Conservation (phyloP, 306 rosid genomes). For the Trifolium repens region DNA sequence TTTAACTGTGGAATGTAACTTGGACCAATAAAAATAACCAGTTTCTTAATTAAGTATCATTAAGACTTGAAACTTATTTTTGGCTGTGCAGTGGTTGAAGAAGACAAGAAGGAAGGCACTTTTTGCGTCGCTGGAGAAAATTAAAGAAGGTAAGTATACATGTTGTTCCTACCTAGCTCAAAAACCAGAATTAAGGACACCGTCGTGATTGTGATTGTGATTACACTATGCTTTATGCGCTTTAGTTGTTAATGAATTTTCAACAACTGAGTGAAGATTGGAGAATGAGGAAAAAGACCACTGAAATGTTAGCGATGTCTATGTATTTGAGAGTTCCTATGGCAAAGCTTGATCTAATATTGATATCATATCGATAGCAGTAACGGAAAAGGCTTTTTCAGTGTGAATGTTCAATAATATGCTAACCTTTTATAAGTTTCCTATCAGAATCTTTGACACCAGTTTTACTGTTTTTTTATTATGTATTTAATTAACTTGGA, state of each 20-base stretch:
- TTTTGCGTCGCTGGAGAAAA: constrained; percentile 84
- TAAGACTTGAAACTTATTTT: constrained; percentile 21
- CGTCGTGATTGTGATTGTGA: background rate
- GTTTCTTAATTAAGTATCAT: constrained; percentile 32
- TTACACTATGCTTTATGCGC: background rate
- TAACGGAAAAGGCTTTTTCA: background rate
- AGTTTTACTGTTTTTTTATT: background rate
- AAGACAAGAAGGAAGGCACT: constrained; percentile 89
- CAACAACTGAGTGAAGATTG: too few relatives aligned
- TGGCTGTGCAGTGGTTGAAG: constrained; percentile 78
- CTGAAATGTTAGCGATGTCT: too few relatives aligned
- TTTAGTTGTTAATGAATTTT: background rate
- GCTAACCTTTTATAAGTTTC: background rate
- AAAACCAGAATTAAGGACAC: background rate
- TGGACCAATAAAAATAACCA: background rate
- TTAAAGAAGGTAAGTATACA: constrained; percentile 75
- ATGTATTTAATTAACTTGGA: constrained; percentile 27
- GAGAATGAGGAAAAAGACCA: background rate
- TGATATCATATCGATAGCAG: background rate
- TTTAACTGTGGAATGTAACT: background rate
- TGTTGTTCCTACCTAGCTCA: background rate
- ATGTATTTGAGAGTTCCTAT: too few relatives aligned
- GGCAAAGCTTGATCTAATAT: background rate
- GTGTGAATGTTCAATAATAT: background rate
- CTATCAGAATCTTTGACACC: background rate